Conservation (phyloP, 1,284 basidiomycete genomes). For the Singerocomus inundabilis region DNA sequence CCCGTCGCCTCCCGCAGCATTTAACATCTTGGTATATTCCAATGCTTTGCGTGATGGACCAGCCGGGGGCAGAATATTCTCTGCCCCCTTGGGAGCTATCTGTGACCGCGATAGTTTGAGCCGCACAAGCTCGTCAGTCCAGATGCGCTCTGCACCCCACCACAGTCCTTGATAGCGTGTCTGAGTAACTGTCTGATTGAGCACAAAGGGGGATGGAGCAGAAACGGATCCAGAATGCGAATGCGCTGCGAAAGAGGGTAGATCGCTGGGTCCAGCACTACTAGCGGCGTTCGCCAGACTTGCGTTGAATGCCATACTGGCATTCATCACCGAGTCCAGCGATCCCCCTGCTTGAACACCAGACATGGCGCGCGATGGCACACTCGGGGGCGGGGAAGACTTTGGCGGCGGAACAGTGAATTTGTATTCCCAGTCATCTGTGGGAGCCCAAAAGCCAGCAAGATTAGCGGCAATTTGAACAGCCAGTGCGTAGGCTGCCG, state of each 20-base stretch:
- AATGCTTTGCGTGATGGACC: slow-evolving; percentile 47
- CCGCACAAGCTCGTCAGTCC: slow-evolving; percentile 82
- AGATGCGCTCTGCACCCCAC: slow-evolving; percentile 89
- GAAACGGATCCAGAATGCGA: slow-evolving; percentile 7
- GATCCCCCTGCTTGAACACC: slow-evolving; percentile 15
- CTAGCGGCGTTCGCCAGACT: slow-evolving; percentile 17
- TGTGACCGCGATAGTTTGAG: slow-evolving; percentile 65
- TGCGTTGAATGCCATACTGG: slow-evolving; percentile 37
- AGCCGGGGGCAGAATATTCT: slow-evolving; percentile 56
- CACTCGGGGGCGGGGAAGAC: slow-evolving; percentile 16
- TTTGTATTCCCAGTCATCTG: slow-evolving; percentile 68
- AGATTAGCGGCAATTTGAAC: slow-evolving; percentile 63
- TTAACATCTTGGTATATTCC: slow-evolving; percentile 31
- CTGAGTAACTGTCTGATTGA: slow-evolving; percentile 42
- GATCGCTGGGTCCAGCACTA: slow-evolving; percentile 12
- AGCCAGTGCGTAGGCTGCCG: slow-evolving; percentile 62
- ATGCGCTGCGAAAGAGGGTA: not conserved
- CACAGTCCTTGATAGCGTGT: slow-evolving; percentile 76
- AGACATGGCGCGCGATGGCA: slow-evolving; percentile 5
- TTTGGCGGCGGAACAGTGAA: slow-evolving; percentile 36
- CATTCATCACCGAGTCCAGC: slow-evolving; percentile 36
- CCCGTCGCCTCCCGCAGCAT: slow-evolving; percentile 21
- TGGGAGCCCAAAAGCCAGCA: slow-evolving; percentile 61
- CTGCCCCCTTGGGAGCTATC: slow-evolving; percentile 60
- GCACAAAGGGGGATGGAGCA: slow-evolving; percentile 22